Conservation (phyloP, 2,329 filamentous ascomycete genomes). For the Trichocomaceae sp. region DNA sequence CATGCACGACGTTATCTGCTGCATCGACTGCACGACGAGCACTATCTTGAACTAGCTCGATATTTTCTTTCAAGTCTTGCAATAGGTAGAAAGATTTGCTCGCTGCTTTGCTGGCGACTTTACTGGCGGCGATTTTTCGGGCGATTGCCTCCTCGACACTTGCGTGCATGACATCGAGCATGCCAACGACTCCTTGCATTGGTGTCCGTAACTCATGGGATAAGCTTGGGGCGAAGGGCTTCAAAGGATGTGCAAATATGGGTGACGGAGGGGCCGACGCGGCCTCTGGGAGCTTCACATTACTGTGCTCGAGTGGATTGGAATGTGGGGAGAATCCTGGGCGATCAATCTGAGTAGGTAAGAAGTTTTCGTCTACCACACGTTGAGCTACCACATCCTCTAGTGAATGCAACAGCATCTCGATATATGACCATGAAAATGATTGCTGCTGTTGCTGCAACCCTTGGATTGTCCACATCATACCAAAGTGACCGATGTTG, state of each 20-base stretch:
- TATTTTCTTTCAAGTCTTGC: slow-evolving; percentile 58
- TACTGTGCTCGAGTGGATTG: slow-evolving; percentile 13
- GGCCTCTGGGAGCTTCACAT: slow-evolving; percentile 32
- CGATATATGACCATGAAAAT: slow-evolving; percentile 60
- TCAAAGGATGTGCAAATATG: slow-evolving; percentile 55
- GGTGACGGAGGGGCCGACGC: slow-evolving; percentile 52
- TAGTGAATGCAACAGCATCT: slow-evolving; percentile 61
- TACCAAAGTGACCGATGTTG: slow-evolving; percentile 63
- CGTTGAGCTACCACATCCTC: slow-evolving; percentile 60
- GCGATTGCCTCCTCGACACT: slow-evolving; percentile 61
- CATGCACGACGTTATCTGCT: slow-evolving; percentile 68
- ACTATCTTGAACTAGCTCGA: slow-evolving; percentile 67
- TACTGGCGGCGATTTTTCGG: slow-evolving; percentile 41
- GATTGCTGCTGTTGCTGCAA: slow-evolving; percentile 46
- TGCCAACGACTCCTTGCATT: slow-evolving; percentile 70
- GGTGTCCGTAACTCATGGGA: slow-evolving; percentile 67
- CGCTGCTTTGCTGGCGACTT: background rate
- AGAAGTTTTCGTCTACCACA: slow-evolving; percentile 49
- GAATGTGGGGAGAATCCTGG: background rate
- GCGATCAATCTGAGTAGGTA: slow-evolving; percentile 30
- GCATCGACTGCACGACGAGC: slow-evolving; percentile 65
- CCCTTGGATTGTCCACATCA: slow-evolving; percentile 63
- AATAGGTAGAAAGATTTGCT: slow-evolving; percentile 51
- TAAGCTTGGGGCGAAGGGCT: slow-evolving; percentile 64
- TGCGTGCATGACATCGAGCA: slow-evolving; percentile 70